Base-by-base conservation (phyloP, 2,329 filamentous ascomycete genomes). In the Colletotrichum orchidophilum region DNA sequence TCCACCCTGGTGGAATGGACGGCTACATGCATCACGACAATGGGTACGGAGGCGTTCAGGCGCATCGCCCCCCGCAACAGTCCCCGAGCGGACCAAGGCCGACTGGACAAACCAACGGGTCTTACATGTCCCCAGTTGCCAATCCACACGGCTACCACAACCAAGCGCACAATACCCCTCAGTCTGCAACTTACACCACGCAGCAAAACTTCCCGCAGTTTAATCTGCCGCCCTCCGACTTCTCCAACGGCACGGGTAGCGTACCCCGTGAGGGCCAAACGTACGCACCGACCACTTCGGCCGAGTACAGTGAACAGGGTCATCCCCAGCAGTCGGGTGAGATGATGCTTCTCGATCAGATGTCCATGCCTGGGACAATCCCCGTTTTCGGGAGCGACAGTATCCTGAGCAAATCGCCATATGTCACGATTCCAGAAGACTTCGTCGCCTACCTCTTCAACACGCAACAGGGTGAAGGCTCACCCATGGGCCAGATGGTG, bases 361-460 rank as follows among this genome's bases (percentile, higher is more conserved):
- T 92, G 87, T 81, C 87, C 53, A 87, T 87, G 77, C 86, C 87
- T 18, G 91, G 90, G 67, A 91, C 93, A 5, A 93, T 97, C 75
- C 94, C 96, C 0, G 92, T 98, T 29, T 98, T 98, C 81, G 94
- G 94, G 18, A 91, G 89, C 29, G 94, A 97, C 76, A 92, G 90
- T 21, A 91, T 94, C 71, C 76, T 89, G 50, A 95, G 93, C 75
- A 93, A 96, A 68, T 97, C 95, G 3, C 95, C 96, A 0, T 96
- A 96, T 78, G 87, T 88, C 4, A 92, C 93, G 9, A 93, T 97
- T 84, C 92, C 94, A 0, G 94, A 97, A 78, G 94, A 97, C 77
- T 96, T 96, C 77, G 92, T 95, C 74, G 91, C 92, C 5, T 97
- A 93, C 86, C 81, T 97, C 29, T 97, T 97, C 81, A 95, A 93